Evolutionary conservation across 108 stramenopile species (phyloP).

Genomic region (Discostella stelligeroides): DNA sequence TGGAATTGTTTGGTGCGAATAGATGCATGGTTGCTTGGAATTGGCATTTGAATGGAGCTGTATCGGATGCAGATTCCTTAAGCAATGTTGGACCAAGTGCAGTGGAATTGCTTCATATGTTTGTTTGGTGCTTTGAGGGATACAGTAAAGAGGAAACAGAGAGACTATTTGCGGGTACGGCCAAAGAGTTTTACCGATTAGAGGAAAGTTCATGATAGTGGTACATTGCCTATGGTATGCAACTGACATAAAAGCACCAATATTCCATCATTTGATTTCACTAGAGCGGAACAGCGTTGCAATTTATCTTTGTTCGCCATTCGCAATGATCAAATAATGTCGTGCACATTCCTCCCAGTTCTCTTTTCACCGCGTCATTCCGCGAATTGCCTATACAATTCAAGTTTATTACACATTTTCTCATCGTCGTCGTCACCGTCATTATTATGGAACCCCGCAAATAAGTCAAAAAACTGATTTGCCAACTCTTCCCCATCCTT

Average conservation of each 20-base stretch:
- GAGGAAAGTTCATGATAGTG: background rate
- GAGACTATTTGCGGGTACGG: slow-evolving; percentile 59
- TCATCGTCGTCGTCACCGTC: slow-evolving; percentile 22
- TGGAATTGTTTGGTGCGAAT: slow-evolving; percentile 66
- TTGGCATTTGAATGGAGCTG: slow-evolving; percentile 65
- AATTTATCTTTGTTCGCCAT: too few relatives aligned
- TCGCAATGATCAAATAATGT: slow-evolving; percentile 42
- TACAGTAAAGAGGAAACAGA: slow-evolving; percentile 60
- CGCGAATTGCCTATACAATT: slow-evolving; percentile 59
- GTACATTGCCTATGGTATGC: too few relatives aligned
- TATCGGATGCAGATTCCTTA: slow-evolving; percentile 60
- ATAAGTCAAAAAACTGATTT: slow-evolving; percentile 63
- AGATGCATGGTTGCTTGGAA: slow-evolving; percentile 83
- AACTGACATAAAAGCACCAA: background rate
- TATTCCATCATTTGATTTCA: background rate
- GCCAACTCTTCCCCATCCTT: slow-evolving; percentile 59
- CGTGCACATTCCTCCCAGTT: slow-evolving; percentile 82
- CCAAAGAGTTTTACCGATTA: slow-evolving; percentile 63
- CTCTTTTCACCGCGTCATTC: slow-evolving; percentile 70
- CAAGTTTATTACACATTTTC: slow-evolving; percentile 50
- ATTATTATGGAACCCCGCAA: too few relatives aligned
- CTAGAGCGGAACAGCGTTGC: too few relatives aligned
- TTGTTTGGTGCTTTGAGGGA: slow-evolving; percentile 54
- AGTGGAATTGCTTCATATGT: slow-evolving; percentile 51
- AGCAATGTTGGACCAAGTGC: slow-evolving; percentile 67